Conservation (phyloP, 2,329 filamentous ascomycete genomes). For the Sclerotinia minor region DNA sequence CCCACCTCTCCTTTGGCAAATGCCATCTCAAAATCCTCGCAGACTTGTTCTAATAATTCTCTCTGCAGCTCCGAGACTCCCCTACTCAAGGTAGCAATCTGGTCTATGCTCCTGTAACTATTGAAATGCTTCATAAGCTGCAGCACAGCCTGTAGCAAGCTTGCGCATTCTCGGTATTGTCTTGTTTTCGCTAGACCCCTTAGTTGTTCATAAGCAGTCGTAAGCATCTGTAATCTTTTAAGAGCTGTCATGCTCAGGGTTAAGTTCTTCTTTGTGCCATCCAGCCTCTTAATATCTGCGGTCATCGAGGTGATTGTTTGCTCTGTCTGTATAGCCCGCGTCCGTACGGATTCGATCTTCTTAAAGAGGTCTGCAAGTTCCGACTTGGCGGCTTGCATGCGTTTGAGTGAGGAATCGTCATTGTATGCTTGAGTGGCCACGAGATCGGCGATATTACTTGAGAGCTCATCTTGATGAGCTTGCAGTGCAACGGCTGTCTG, state of each 20-base stretch:
- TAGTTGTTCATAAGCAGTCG: slow-evolving; percentile 97
- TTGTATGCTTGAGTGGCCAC: slow-evolving; percentile 76
- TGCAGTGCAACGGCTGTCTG: slow-evolving; percentile 73
- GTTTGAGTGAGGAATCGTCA: slow-evolving; percentile 82
- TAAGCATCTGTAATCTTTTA: slow-evolving; percentile 97
- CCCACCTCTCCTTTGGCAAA: slow-evolving; percentile 86
- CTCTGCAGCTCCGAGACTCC: slow-evolving; percentile 93
- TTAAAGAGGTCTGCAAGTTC: slow-evolving; percentile 88
- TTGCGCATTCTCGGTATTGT: slow-evolving; percentile 93
- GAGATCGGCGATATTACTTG: slow-evolving; percentile 71
- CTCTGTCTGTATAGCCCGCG: slow-evolving; percentile 87
- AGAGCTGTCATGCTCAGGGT: slow-evolving; percentile 97
- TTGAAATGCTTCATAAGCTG: slow-evolving; percentile 99
- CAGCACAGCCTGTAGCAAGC: slow-evolving; percentile 88
- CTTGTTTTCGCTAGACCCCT: slow-evolving; percentile 77
- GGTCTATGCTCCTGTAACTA: slow-evolving; percentile 94
- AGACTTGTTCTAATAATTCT: slow-evolving; percentile 94
- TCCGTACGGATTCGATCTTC: slow-evolving; percentile 91
- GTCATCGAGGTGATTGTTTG: slow-evolving; percentile 98
- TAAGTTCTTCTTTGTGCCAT: slow-evolving; percentile 94
- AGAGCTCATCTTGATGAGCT: slow-evolving; percentile 77
- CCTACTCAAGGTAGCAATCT: slow-evolving; percentile 89
- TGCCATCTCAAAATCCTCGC: slow-evolving; percentile 94
- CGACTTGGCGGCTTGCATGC: slow-evolving; percentile 86
- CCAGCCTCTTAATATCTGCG: slow-evolving; percentile 94